Conservation (phyloP, 2,329 filamentous ascomycete genomes). For the Reticulascus tulasneorum region DNA sequence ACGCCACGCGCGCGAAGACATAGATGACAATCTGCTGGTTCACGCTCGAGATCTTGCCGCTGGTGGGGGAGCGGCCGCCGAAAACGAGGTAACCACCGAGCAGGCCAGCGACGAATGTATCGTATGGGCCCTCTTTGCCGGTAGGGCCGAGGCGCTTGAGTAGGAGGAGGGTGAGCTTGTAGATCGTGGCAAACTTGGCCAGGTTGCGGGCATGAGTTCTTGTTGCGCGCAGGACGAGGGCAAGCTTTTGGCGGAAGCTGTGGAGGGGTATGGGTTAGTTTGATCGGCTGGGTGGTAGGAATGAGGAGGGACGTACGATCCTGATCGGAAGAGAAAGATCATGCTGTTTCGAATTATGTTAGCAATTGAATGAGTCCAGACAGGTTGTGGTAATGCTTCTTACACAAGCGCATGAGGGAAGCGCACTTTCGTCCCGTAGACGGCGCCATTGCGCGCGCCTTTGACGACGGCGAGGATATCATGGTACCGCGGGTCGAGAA, state of each 20-base stretch:
- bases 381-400: constrained; percentile 14
- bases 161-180: constrained; percentile 77
- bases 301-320: constrained; percentile 57
- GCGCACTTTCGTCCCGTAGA: constrained; percentile 95
- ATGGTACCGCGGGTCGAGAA: constrained; percentile 81
- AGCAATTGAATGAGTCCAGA: background rate
- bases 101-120: constrained; percentile 82
- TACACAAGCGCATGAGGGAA: constrained; percentile 94
- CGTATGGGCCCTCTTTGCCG: constrained; percentile 67
- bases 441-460: constrained; percentile 90
- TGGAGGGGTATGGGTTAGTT: constrained; percentile 24
- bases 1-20: constrained; percentile 85
- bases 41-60: constrained; percentile 69
- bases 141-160: constrained; percentile 60
- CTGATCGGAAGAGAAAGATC: constrained; percentile 93
- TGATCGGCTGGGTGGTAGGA: constrained; percentile 6
- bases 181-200: constrained; percentile 84
- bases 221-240: constrained; percentile 79
- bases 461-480: constrained; percentile 83
- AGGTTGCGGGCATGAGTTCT: constrained; percentile 88
- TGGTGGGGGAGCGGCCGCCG: constrained; percentile 60
- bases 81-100: constrained; percentile 92
- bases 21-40: constrained; percentile 98
- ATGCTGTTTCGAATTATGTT: constrained; percentile 52
- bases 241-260: constrained; percentile 69